These are phyloP conservation scores for Haplographium delicatum DNA, from an alignment of 495 filamentous ascomycete species.

Conservation along the genomic window DNA sequence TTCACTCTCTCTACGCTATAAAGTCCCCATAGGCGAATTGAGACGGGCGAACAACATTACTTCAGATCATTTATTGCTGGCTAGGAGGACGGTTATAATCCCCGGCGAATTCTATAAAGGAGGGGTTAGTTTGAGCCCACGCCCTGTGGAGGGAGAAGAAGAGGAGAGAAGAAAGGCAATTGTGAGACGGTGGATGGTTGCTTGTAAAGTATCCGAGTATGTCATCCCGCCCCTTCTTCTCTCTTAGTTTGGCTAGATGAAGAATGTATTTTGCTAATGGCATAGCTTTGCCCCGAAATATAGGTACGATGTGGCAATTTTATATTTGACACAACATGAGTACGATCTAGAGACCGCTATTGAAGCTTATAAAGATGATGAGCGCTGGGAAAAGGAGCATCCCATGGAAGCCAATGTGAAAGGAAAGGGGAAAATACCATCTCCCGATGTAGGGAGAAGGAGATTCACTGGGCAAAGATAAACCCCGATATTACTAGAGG, in stretches of 20 bases:
- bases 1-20: constrained; percentile 63
- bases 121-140: constrained; percentile 56
- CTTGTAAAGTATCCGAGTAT: constrained; percentile 62
- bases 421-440: constrained; percentile 28
- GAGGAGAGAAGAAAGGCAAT: constrained; percentile 60
- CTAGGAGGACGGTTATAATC: constrained; percentile 60
- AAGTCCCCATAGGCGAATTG: constrained; percentile 50
- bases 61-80: constrained; percentile 59
- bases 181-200: constrained; percentile 66
- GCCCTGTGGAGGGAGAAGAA: constrained; percentile 62
- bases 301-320: constrained; percentile 63
- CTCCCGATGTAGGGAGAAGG: constrained; percentile 24
- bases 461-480: constrained; percentile 25
- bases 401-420: constrained; percentile 43
- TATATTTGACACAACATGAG: constrained; percentile 61
- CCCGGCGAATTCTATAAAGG: constrained; percentile 60
- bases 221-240: too few relatives aligned
- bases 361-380: constrained; percentile 57
- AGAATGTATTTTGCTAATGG: constrained; percentile 13
- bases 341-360: constrained; percentile 61
- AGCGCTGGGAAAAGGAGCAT: constrained; percentile 65
- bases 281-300: constrained; percentile 22
- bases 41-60: constrained; percentile 57
- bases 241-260: background rate
- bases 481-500: constrained; percentile 8